Evolutionary conservation across 306 rosid genomes (phyloP).

Genomic region (Inga leiocalycina): DNA sequence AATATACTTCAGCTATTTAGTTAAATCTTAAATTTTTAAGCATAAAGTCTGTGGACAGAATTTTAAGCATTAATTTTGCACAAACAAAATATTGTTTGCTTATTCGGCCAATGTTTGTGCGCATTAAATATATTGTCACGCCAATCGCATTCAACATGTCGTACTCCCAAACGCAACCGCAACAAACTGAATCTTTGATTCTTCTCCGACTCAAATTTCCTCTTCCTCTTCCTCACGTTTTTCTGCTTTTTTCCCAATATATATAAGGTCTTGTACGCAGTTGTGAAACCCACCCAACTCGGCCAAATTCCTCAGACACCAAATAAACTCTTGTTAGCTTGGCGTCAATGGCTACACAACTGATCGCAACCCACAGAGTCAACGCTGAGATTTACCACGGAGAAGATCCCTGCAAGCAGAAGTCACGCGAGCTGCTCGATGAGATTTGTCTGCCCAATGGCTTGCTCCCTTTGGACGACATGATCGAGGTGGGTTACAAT

Average conservation of each 20-base stretch:
- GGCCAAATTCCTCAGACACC: neutral
- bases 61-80: too few relatives aligned
- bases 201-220: neutral
- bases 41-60: too few relatives aligned
- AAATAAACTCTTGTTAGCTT: neutral
- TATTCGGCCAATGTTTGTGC: neutral
- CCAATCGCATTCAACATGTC: neutral
- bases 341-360: conserved; percentile 35
- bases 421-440: conserved; percentile 45
- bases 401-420: conserved; percentile 58
- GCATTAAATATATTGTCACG: neutral
- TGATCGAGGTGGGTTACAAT: conserved; percentile 62
- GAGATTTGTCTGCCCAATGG: conserved; percentile 61
- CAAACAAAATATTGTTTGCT: too few relatives aligned
- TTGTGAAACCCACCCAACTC: neutral
- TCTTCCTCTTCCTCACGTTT: neutral
- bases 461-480: conserved; percentile 61
- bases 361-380: conserved; percentile 41
- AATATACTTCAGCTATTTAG: too few relatives aligned
- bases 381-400: conserved; percentile 64
- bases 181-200: neutral
- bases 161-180: neutral
- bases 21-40: too few relatives aligned
- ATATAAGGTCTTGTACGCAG: neutral
- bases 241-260: neutral